phyloP scores from a whole-genome alignment of 805 yeast genomes.

The Candida yuanshanica region DNA sequence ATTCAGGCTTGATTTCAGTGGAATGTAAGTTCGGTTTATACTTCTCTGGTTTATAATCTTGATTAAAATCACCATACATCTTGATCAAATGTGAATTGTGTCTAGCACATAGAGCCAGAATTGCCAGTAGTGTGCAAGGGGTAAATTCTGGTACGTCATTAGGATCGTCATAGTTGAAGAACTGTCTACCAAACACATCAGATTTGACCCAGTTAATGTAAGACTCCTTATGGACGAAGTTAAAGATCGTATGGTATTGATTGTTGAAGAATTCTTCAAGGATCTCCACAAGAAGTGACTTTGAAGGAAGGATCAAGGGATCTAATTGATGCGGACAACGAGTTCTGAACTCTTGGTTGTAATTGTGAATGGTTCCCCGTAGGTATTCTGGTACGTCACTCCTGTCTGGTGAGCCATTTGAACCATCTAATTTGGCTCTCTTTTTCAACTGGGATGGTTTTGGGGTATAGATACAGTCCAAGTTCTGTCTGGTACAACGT shows the following conservation, averaged over 20 bases:
- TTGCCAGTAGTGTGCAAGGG: slow-evolving; percentile 25
- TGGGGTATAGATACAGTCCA: slow-evolving; percentile 12
- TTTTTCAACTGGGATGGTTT: slow-evolving; percentile 12
- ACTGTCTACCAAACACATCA: slow-evolving; percentile 6
- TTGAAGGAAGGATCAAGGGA: slow-evolving; percentile 9
- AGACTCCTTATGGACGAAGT: slow-evolving; percentile 8
- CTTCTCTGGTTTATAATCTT: slow-evolving; percentile 22
- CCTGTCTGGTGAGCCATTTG: background rate
- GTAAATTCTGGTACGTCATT: slow-evolving; percentile 9
- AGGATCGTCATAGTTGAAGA: slow-evolving; percentile 15
- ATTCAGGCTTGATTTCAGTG: slow-evolving; percentile 1
- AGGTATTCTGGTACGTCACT: slow-evolving; percentile 1
- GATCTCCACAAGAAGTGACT: slow-evolving; percentile 2
- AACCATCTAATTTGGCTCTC: background rate
- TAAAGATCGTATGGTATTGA: slow-evolving; percentile 8
- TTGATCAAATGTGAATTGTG: slow-evolving; percentile 26
- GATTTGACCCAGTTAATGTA: slow-evolving; percentile 9
- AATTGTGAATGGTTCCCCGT: slow-evolving; percentile 8
- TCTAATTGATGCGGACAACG: slow-evolving; percentile 9
- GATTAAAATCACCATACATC: slow-evolving; percentile 30
- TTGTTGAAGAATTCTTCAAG: slow-evolving; percentile 8
- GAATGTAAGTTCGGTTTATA: slow-evolving; percentile 22
- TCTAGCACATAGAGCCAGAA: slow-evolving; percentile 32
- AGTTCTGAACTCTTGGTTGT: slow-evolving; percentile 6
- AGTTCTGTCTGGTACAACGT: slow-evolving; percentile 6